Conservation (phyloP, 2,329 filamentous ascomycete species). For the Thelonectria olida region DNA sequence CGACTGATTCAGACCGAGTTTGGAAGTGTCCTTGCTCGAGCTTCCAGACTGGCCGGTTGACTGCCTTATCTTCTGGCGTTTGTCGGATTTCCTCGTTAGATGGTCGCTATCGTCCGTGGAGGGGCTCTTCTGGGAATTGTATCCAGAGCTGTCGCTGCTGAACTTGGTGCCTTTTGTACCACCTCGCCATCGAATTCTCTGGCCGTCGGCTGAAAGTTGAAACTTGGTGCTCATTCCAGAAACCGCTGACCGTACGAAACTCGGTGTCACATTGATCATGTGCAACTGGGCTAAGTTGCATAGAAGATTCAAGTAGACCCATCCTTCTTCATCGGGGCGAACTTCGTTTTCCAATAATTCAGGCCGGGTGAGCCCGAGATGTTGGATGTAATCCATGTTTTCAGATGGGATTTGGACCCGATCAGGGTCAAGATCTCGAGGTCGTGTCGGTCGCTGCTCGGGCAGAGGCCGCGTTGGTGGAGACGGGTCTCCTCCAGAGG, state of each 20-base stretch:
- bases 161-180: slow-evolving; percentile 71
- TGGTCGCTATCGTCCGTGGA: slow-evolving; percentile 60
- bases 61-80: slow-evolving; percentile 55
- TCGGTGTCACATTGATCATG: slow-evolving; percentile 82
- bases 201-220: slow-evolving; percentile 79
- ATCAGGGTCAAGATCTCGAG: slow-evolving; percentile 80
- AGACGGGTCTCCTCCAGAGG: slow-evolving; percentile 47
- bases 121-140: slow-evolving; percentile 56
- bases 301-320: slow-evolving; percentile 84
- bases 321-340: slow-evolving; percentile 73
- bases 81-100: slow-evolving; percentile 54
- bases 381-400: slow-evolving; percentile 82
- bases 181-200: slow-evolving; percentile 83
- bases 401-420: slow-evolving; percentile 79
- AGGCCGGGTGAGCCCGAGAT: slow-evolving; percentile 73
- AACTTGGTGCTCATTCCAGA: slow-evolving; percentile 77
- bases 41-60: slow-evolving; percentile 45
- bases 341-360: slow-evolving; percentile 62
- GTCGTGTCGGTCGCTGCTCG: slow-evolving; percentile 81
- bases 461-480: slow-evolving; percentile 53
- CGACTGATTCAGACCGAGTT: slow-evolving; percentile 50
- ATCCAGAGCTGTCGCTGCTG: slow-evolving; percentile 69
- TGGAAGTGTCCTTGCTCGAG: slow-evolving; percentile 51
- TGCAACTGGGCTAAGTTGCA: slow-evolving; percentile 86
- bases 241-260: slow-evolving; percentile 79